phyloP scores from a whole-genome alignment of 176 grass and related monocot genomes.

The Carex littledalei region DNA sequence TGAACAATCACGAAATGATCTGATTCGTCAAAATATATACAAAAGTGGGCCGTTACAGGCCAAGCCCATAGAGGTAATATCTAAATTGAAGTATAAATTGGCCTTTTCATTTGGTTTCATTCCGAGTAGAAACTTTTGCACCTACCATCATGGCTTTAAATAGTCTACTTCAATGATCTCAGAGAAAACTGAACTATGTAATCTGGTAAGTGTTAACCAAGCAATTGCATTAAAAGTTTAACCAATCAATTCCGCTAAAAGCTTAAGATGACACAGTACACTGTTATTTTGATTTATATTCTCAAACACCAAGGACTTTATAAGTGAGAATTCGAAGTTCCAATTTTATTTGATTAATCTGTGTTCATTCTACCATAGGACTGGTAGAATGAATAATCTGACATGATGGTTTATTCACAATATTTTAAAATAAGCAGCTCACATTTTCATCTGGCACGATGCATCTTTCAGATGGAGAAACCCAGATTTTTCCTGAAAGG shows the following conservation, averaged over 20 bases:
- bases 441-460: conserved; percentile 46
- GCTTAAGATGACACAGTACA: too few relatives aligned
- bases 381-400: not conserved
- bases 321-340: not conserved
- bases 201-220: not conserved
- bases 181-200: not conserved
- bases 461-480: conserved; percentile 46
- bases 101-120: not conserved
- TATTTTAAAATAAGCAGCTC: conserved; percentile 15
- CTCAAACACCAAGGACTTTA: not conserved
- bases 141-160: not conserved
- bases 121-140: not conserved
- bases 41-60: not conserved
- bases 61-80: conserved; percentile 7
- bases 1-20: conserved; percentile 13
- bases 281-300: too few relatives aligned
- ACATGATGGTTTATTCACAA: not conserved
- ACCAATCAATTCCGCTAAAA: too few relatives aligned
- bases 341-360: not conserved
- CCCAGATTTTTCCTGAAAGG: conserved; percentile 36
- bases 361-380: too few relatives aligned
- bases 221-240: not conserved
- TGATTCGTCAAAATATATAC: not conserved
- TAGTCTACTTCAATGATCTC: not conserved
- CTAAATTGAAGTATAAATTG: not conserved